These are phyloP conservation scores for Pulveroboletus sp. DNA, from an alignment of 768 basidiomycete species.

Conservation along the genomic window DNA sequence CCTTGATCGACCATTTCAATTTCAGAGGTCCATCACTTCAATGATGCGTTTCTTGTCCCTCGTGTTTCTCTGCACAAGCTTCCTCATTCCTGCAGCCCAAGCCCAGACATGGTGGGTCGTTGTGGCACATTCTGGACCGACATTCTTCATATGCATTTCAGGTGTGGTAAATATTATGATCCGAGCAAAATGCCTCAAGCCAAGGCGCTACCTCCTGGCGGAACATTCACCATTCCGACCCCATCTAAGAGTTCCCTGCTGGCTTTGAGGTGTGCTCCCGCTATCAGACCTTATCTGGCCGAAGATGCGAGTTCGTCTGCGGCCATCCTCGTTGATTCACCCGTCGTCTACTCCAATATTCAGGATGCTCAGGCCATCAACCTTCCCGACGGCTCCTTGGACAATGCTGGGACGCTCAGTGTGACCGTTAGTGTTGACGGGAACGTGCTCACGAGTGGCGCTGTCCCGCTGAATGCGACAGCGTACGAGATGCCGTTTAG, in stretches of 20 bases:
- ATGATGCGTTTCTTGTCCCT: constrained; percentile 9
- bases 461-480: constrained; percentile 48
- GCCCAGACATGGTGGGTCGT: constrained; percentile 29
- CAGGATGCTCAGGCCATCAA: constrained; percentile 40
- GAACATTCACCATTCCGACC: constrained; percentile 40
- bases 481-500: constrained; percentile 46
- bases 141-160: constrained; percentile 15
- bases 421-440: constrained; percentile 45
- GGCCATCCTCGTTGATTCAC: constrained; percentile 50
- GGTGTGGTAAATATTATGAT: constrained; percentile 52
- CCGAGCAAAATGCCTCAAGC: constrained; percentile 32
- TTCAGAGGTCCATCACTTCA: background rate
- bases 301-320: constrained; percentile 42
- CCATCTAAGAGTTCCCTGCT: constrained; percentile 40
- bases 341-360: constrained; percentile 43
- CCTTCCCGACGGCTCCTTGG: constrained; percentile 26
- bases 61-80: constrained; percentile 9
- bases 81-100: constrained; percentile 10
- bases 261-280: constrained; percentile 54
- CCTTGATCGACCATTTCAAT: background rate
- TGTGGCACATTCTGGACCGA: background rate
- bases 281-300: constrained; percentile 53
- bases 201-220: constrained; percentile 42
- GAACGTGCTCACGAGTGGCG: constrained; percentile 38
- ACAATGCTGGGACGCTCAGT: constrained; percentile 27